Evolutionary conservation across 192 early-diverging fungal genomes (phyloP).

Genomic region (Dispira parvispora): DNA sequence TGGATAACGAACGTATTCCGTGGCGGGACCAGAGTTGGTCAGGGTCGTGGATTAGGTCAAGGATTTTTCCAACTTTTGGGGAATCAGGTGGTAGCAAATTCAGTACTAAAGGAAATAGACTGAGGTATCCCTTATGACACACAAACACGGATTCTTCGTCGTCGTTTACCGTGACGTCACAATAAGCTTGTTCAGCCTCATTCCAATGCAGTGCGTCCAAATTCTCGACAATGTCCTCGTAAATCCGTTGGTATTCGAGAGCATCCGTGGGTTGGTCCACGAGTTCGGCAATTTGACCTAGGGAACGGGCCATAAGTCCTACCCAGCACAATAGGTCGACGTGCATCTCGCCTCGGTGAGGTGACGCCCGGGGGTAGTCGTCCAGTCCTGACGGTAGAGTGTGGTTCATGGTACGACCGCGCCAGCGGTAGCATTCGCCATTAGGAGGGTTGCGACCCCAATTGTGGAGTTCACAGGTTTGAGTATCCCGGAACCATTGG

Average conservation of each 20-base stretch:
- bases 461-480: slow-evolving; percentile 41
- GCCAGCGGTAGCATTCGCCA: slow-evolving; percentile 75
- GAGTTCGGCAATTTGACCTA: slow-evolving; percentile 38
- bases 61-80: slow-evolving; percentile 44
- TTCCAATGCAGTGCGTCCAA: slow-evolving; percentile 61
- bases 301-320: slow-evolving; percentile 33
- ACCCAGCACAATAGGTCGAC: slow-evolving; percentile 70
- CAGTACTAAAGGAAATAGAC: slow-evolving; percentile 67
- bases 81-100: slow-evolving; percentile 53
- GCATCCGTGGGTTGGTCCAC: slow-evolving; percentile 39
- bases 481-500: slow-evolving; percentile 64
- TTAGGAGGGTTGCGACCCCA: slow-evolving; percentile 23
- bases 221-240: slow-evolving; percentile 31
- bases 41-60: slow-evolving; percentile 62
- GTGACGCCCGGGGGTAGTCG: slow-evolving; percentile 75
- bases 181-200: slow-evolving; percentile 35
- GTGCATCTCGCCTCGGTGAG: slow-evolving; percentile 63
- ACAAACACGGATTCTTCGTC: slow-evolving; percentile 16
- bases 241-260: slow-evolving; percentile 31
- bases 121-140: slow-evolving; percentile 53
- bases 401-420: slow-evolving; percentile 67
- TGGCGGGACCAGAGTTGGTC: slow-evolving; percentile 68
- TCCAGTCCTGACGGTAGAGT: slow-evolving; percentile 83
- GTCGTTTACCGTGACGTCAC: slow-evolving; percentile 43
- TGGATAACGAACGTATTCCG: slow-evolving; percentile 52